phyloP scores from a whole-genome alignment of 73 alveolate genomes.

The Blepharisma stoltei region DNA sequence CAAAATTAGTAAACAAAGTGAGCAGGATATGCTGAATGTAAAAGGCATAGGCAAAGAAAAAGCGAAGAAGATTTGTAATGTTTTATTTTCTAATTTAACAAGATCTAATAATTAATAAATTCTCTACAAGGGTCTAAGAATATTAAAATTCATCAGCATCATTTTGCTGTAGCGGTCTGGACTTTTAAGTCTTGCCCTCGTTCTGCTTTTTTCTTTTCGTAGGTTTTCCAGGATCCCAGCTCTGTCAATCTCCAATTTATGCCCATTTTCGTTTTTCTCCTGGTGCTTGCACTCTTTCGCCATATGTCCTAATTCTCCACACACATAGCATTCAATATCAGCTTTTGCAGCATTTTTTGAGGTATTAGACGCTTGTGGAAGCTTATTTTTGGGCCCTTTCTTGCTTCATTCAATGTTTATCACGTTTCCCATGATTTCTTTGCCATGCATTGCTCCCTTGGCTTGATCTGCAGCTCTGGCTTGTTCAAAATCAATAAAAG shows the following conservation, averaged over 20 bases:
- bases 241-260: neutral
- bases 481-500: constrained; percentile 31
- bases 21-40: too few relatives aligned
- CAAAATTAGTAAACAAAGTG: too few relatives aligned
- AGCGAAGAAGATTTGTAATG: too few relatives aligned
- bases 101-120: neutral
- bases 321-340: constrained; percentile 28
- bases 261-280: constrained; percentile 27
- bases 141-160: neutral
- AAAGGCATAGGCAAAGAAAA: too few relatives aligned
- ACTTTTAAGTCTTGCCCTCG: constrained; percentile 25
- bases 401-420: constrained; percentile 29
- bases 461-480: constrained; percentile 31
- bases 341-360: neutral
- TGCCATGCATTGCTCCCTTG: constrained; percentile 25
- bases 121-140: neutral
- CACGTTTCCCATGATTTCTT: constrained; percentile 30
- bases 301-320: constrained; percentile 33
- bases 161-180: constrained; percentile 16
- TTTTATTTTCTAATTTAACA: too few relatives aligned
- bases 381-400: constrained; percentile 24
- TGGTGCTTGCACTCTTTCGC: constrained; percentile 33
- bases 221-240: constrained; percentile 4
- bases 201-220: constrained; percentile 16
- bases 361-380: neutral